These are phyloP conservation scores for Ulota crispa DNA, from an alignment of 225 moss, liverwort and hornwort species.

Conservation along the genomic window DNA sequence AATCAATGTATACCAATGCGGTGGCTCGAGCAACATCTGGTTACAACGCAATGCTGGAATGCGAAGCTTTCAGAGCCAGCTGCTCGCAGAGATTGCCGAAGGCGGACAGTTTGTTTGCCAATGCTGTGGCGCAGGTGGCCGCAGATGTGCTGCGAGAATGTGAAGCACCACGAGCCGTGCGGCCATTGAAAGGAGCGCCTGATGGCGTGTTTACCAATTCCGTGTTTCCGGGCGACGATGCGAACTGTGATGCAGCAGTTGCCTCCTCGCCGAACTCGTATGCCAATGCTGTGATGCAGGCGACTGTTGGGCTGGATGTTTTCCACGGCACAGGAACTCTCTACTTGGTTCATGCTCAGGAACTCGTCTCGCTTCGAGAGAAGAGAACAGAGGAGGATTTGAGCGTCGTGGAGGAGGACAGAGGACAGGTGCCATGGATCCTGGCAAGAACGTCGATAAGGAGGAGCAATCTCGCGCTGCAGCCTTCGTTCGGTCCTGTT, in stretches of 20 bases:
- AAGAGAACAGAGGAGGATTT: not conserved
- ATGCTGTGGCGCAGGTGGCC: constrained; percentile 11
- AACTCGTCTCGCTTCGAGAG: constrained; percentile 31
- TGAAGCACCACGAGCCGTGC: constrained; percentile 21
- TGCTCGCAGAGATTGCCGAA: constrained; percentile 15
- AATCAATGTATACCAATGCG: constrained; percentile 34
- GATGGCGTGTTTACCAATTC: constrained; percentile 22
- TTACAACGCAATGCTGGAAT: constrained; percentile 9
- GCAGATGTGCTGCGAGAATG: constrained; percentile 16
- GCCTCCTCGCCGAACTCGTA: not conserved
- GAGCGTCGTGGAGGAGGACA: constrained; percentile 14
- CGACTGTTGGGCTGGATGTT: constrained; percentile 22
- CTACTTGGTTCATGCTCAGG: constrained; percentile 31
- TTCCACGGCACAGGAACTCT: constrained; percentile 9
- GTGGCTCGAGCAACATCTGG: constrained; percentile 14
- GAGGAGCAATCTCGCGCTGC: not conserved
- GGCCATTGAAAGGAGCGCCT: constrained; percentile 1
- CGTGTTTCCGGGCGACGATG: constrained; percentile 9
- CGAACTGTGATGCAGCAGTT: not conserved
- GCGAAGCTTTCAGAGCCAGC: constrained; percentile 19
- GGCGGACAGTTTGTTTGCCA: constrained; percentile 19
- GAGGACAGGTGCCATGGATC: constrained; percentile 27
- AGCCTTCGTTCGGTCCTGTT: not conserved
- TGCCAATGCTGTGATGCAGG: constrained; percentile 18
- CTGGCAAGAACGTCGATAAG: constrained; percentile 22